These are phyloP conservation scores for Suhomyces terraborum DNA, from an alignment of 1,139 yeast genomes.

Conservation along the genomic window DNA sequence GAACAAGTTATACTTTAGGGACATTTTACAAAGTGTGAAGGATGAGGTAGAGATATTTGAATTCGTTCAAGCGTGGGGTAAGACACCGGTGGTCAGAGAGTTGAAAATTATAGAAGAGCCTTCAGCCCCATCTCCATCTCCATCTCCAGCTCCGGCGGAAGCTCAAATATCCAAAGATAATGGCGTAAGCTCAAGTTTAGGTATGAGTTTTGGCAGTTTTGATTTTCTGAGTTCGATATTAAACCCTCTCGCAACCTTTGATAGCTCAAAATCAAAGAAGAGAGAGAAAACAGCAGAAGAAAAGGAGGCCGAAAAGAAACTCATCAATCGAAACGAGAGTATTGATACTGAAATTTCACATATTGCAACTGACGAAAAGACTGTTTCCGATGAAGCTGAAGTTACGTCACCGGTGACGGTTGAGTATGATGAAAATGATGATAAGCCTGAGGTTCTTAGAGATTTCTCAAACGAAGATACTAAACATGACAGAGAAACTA, in stretches of 20 bases:
- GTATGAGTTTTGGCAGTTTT: slow-evolving; percentile 11
- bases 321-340: too few relatives aligned
- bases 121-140: too few relatives aligned
- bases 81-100: slow-evolving; percentile 13
- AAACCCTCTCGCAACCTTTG: background rate
- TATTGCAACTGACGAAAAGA: too few relatives aligned
- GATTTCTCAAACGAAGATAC: background rate
- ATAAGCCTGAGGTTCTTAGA: background rate
- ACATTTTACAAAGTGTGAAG: slow-evolving; percentile 17
- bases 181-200: slow-evolving; percentile 2
- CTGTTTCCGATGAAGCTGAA: too few relatives aligned
- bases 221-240: slow-evolving; percentile 10
- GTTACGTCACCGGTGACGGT: background rate
- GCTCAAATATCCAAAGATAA: background rate
- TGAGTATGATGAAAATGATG: background rate
- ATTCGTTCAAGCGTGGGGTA: slow-evolving; percentile 25
- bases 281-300: background rate
- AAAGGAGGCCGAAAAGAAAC: background rate
- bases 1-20: slow-evolving; percentile 19
- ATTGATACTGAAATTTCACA: background rate
- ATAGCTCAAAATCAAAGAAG: background rate
- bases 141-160: too few relatives aligned
- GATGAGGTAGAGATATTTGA: slow-evolving; percentile 17
- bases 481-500: background rate
- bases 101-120: background rate